Evolutionary conservation across 2,329 filamentous ascomycete genomes (phyloP), one percentile per base, ranked within the genome.

Genomic region (Trichoderma sp.): DNA sequence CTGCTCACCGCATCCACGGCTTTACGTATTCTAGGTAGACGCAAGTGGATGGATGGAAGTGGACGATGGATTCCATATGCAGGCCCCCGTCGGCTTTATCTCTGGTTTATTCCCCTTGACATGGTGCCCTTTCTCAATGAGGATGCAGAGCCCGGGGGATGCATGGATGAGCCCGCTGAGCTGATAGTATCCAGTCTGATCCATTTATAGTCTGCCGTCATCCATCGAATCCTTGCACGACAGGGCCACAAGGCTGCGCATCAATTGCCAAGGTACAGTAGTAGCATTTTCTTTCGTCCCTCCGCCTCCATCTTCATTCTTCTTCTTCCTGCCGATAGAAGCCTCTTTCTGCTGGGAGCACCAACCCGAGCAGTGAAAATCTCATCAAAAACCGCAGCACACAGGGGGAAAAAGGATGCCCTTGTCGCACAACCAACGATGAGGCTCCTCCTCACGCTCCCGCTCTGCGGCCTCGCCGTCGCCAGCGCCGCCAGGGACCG

Each of bases 401-500:
- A 48, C 9, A 29, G 15, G 6, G 5, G 12, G 10, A 63, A 56
- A 56, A 65, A 65, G 52, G 61, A 64, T 64, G 61, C 61, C 17
- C 53, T n/a, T 34, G 25, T 64, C 61, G 64, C 53, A 37, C 19
- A 10, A 35, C 39, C 32, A 32, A 67, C 48, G 39, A 64, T 68
- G 65, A 64, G 66, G 56, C 53, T 58, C 52, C 37, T 68, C 58
- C n/a, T 64, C 59, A 15, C 29, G 29, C 58, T 68, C 42, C 34
- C 32, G 15, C 29, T 64, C 59, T 37, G 52, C 37, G 54, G 58
- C 52, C 59, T 58, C n/a, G 66, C 59, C 22, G 17, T 53, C 27
- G 52, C 66, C 45, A 64, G 63, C 61, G 59, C 67, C 25, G 48
- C 50, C 13, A 68, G 66, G 17, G 70, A 52, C 12, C 37, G 70